Evolutionary conservation across 1,284 basidiomycete genomes (phyloP).

Genomic region (Boletus sp.): DNA sequence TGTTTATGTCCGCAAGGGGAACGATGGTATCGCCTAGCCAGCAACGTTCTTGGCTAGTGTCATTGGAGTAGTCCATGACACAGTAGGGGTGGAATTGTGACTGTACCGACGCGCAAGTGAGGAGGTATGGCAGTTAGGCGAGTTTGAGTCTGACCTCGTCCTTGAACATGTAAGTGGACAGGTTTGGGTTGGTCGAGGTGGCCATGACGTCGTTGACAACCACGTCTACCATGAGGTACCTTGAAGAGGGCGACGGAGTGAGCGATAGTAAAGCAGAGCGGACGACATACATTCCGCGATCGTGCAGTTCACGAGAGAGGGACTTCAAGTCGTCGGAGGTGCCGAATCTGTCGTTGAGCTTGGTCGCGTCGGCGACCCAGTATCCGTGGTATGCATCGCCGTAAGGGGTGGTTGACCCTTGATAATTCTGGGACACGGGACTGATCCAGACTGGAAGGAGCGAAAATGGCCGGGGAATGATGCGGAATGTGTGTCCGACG

Average conservation of each 20-base stretch:
- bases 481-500: background rate
- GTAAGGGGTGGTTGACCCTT: conserved; percentile 59
- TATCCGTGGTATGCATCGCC: conserved; percentile 69
- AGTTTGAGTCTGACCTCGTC: conserved; percentile 50
- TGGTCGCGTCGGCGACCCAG: conserved; percentile 62
- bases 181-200: conserved; percentile 57
- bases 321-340: conserved; percentile 62
- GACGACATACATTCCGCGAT: conserved; percentile 59
- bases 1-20: conserved; percentile 72
- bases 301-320: conserved; percentile 62
- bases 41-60: conserved; percentile 69
- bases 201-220: conserved; percentile 76
- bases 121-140: background rate
- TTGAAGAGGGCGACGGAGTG: conserved; percentile 11
- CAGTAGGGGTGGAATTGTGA: conserved; percentile 45
- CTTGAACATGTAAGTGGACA: conserved; percentile 64
- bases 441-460: conserved; percentile 57
- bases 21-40: conserved; percentile 73
- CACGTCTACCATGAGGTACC: conserved; percentile 73
- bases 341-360: conserved; percentile 69
- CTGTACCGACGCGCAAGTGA: conserved; percentile 19
- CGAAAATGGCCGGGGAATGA: background rate
- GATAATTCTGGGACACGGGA: conserved; percentile 65
- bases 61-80: conserved; percentile 55
- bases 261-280: conserved; percentile 33